Conservation (phyloP, 2,329 filamentous ascomycete genomes). For the Claviceps maximensis region DNA sequence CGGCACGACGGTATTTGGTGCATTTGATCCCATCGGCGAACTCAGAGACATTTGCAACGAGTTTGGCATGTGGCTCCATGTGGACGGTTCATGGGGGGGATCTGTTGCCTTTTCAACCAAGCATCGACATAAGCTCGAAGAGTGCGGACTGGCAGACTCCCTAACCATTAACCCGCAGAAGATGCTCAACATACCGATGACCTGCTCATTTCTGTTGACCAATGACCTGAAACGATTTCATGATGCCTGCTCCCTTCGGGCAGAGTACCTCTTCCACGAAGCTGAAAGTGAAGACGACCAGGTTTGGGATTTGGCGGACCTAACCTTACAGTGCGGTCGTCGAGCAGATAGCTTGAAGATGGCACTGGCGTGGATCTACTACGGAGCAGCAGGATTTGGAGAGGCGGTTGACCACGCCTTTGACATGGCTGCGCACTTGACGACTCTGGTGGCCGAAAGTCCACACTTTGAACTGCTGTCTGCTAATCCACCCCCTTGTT, state of each 20-base stretch:
- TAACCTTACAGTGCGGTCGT: conserved; percentile 85
- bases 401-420: conserved; percentile 59
- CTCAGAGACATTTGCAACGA: conserved; percentile 57
- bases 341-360: conserved; percentile 76
- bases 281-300: conserved; percentile 35
- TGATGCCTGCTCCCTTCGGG: conserved; percentile 68
- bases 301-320: conserved; percentile 78
- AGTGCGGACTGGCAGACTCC: conserved; percentile 61
- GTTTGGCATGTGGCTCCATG: conserved; percentile 74
- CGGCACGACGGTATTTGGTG: conserved; percentile 33
- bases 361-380: conserved; percentile 78
- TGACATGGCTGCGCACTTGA: conserved; percentile 53
- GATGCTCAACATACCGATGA: conserved; percentile 85
- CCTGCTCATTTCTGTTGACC: conserved; percentile 76
- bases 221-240: conserved; percentile 67
- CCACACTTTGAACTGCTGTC: conserved; percentile 58
- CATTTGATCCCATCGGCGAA: conserved; percentile 64
- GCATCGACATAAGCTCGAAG: conserved; percentile 51
- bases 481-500: conserved; percentile 64
- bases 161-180: conserved; percentile 90
- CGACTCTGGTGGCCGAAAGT: conserved; percentile 38
- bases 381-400: conserved; percentile 62
- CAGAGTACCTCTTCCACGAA: conserved; percentile 72
- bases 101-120: conserved; percentile 60
- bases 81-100: conserved; percentile 87